Evolutionary conservation across 2,329 filamentous ascomycete species (phyloP).

Genomic region (Phaeosphaeriaceae sp.): DNA sequence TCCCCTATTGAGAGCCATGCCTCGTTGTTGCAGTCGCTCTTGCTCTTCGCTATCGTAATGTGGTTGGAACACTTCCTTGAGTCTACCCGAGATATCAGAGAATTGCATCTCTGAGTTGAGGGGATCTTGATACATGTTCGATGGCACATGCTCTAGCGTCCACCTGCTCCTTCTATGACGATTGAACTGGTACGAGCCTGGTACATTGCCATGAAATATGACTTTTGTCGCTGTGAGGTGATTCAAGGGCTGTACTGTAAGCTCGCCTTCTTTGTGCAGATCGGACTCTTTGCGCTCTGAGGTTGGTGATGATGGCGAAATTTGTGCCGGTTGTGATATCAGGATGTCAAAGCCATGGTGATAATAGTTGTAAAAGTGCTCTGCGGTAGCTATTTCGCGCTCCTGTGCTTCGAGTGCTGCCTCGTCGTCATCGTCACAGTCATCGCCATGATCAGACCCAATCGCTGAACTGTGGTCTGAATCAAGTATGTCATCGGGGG

Average conservation of each 20-base stretch:
- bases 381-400: slow-evolving; percentile 65
- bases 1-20: slow-evolving; percentile 87
- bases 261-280: slow-evolving; percentile 30
- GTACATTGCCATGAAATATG: slow-evolving; percentile 92
- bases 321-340: slow-evolving; percentile 73
- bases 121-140: slow-evolving; percentile 50
- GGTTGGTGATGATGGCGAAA: slow-evolving; percentile 56
- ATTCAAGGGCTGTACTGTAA: slow-evolving; percentile 53
- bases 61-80: slow-evolving; percentile 73
- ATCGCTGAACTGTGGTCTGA: slow-evolving; percentile 43
- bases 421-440: slow-evolving; percentile 54
- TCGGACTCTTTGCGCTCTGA: slow-evolving; percentile 60
- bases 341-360: slow-evolving; percentile 92
- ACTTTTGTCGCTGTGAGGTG: slow-evolving; percentile 87
- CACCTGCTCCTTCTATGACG: slow-evolving; percentile 88
- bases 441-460: slow-evolving; percentile 50
- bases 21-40: slow-evolving; percentile 60
- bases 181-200: slow-evolving; percentile 96
- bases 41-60: slow-evolving; percentile 65
- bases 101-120: slow-evolving; percentile 74
- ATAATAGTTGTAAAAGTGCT: slow-evolving; percentile 95
- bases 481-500: slow-evolving; percentile 37
- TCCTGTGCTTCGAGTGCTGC: slow-evolving; percentile 65
- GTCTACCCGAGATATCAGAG: slow-evolving; percentile 66
- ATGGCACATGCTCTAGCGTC: slow-evolving; percentile 66